phyloP scores from a whole-genome alignment of 768 basidiomycete genomes.

The Lactarius indigo region DNA sequence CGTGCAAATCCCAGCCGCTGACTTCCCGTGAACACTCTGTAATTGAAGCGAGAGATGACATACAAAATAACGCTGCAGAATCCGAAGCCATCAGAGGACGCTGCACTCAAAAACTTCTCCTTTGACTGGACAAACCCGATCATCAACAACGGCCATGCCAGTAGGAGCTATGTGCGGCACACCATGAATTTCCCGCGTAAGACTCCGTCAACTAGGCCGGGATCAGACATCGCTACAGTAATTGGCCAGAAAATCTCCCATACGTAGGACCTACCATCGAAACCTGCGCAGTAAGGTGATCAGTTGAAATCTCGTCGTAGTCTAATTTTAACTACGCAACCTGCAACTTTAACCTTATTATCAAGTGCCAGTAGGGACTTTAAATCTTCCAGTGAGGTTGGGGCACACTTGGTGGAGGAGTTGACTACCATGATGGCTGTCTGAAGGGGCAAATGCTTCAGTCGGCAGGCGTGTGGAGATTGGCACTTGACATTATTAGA shows the following conservation, averaged over 20 bases:
- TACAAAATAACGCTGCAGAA: constrained; percentile 94
- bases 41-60: constrained; percentile 30
- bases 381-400: constrained; percentile 57
- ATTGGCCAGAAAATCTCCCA: not conserved
- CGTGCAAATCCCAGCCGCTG: constrained; percentile 93
- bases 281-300: constrained; percentile 35
- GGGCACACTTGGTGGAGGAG: constrained; percentile 38
- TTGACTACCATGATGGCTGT: constrained; percentile 18
- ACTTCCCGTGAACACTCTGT: constrained; percentile 12
- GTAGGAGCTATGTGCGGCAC: constrained; percentile 21
- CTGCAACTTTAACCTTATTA: constrained; percentile 90
- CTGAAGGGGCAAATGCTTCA: not conserved
- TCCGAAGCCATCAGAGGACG: constrained; percentile 78
- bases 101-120: constrained; percentile 84
- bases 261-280: constrained; percentile 56
- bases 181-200: constrained; percentile 95
- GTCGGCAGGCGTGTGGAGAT: not conserved
- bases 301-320: constrained; percentile 3
- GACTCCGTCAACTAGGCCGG: constrained; percentile 79
- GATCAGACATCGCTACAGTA: constrained; percentile 6
- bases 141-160: constrained; percentile 17
- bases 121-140: constrained; percentile 58
- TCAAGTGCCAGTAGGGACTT: constrained; percentile 52
- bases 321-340: constrained; percentile 44
- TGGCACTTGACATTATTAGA: not conserved